Evolutionary conservation across 352 stramenopile species (phyloP).

Genomic region (Phytopythium litorale): DNA sequence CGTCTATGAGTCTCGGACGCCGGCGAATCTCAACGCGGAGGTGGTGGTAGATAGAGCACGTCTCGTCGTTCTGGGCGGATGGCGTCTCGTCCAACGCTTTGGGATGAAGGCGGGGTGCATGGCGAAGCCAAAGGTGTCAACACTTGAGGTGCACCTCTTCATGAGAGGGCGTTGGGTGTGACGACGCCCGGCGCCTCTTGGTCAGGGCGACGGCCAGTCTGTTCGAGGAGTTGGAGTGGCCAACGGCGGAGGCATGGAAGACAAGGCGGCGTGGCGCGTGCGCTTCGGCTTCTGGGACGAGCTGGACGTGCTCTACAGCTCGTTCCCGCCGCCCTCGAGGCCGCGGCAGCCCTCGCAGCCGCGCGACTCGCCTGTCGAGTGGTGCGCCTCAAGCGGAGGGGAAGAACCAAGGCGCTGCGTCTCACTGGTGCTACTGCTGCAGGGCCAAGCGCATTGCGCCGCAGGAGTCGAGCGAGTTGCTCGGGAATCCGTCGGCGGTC

Average conservation of each 20-base stretch:
- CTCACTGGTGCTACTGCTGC: not conserved
- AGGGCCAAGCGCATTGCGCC: constrained; percentile 40
- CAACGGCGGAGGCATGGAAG: not conserved
- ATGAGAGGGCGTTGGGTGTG: too few relatives aligned
- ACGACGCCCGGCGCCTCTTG: not conserved
- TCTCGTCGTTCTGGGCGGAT: constrained; percentile 1
- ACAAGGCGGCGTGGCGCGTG: constrained; percentile 33
- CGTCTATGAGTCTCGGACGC: not conserved
- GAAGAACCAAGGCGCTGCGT: not conserved
- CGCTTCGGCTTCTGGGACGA: constrained; percentile 57
- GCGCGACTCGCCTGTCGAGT: constrained; percentile 29
- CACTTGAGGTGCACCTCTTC: too few relatives aligned
- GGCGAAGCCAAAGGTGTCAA: too few relatives aligned
- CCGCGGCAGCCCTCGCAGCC: constrained; percentile 34
- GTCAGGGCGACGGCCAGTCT: not conserved
- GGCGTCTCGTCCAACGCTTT: not conserved
- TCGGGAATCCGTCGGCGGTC: constrained; percentile 48
- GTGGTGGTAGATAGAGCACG: not conserved
- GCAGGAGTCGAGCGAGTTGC: constrained; percentile 29
- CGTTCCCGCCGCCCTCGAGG: constrained; percentile 28
- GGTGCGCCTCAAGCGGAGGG: constrained; percentile 16
- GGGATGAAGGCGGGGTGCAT: too few relatives aligned
- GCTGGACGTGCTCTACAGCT: constrained; percentile 49
- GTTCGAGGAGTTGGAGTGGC: not conserved
- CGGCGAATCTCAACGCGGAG: constrained; percentile 1